Evolutionary conservation across 345 rosid species (phyloP).

Genomic region (Eucalyptus fibrosa): DNA sequence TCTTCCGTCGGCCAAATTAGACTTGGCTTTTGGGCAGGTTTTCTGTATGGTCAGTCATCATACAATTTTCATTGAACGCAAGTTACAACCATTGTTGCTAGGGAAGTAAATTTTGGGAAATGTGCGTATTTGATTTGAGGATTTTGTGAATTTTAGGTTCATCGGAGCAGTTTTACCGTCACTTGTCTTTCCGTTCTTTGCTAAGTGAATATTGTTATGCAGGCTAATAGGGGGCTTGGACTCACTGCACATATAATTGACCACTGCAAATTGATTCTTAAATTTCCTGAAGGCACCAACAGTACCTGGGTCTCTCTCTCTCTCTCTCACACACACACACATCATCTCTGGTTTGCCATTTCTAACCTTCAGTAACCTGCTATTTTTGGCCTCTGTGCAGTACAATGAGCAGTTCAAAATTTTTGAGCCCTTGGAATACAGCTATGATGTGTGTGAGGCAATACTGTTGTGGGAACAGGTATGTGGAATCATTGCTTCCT

Average conservation of each 20-base stretch:
- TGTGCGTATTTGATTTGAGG: neutral
- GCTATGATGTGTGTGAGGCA: conserved; percentile 77
- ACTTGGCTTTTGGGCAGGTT: neutral
- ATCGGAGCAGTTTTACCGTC: neutral
- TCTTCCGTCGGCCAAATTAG: neutral
- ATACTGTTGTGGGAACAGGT: conserved; percentile 98
- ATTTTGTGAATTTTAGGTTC: neutral
- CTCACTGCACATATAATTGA: conserved; percentile 57
- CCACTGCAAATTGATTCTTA: conserved; percentile 72
- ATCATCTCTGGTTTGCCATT: neutral
- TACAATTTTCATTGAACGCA: neutral
- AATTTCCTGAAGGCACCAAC: conserved; percentile 87
- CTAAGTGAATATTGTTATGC: neutral
- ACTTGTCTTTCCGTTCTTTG: neutral
- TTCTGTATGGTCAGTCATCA: neutral
- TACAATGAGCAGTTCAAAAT: conserved; percentile 76
- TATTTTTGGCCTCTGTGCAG: conserved; percentile 22
- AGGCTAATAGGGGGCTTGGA: conserved; percentile 90
- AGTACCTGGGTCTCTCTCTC: conserved; percentile 72
- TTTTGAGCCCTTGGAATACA: conserved; percentile 82
- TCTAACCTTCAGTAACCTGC: neutral
- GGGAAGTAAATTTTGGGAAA: neutral
- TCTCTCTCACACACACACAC: neutral
- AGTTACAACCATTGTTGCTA: neutral
- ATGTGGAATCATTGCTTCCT: neutral